Evolutionary conservation across 2,329 filamentous ascomycete genomes (phyloP), one percentile per base, ranked within the genome.

Genomic region (Alternaria alternata): DNA sequence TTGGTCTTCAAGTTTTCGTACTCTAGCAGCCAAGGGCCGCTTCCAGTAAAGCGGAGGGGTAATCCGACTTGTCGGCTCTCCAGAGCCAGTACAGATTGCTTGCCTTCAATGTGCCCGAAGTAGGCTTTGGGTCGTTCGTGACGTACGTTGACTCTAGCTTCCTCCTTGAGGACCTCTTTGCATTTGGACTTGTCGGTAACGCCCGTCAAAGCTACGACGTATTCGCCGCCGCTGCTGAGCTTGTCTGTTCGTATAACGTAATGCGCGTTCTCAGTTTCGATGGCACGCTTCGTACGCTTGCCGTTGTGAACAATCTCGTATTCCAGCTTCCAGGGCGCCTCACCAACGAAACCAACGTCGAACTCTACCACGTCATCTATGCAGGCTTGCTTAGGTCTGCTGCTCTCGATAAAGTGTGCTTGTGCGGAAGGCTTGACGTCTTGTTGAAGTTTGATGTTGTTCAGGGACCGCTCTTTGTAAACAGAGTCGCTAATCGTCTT

Each of bases 281-380:
- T 83, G 26, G 88, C 83, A 68, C 90, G 86, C 52, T 91, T 90
- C 64, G 87, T 89, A 54, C 94, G 88, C 79, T 91, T 96, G 56
- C 94, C 94, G 56, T 93, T 91, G 78, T 98, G 92, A 7, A 97
- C 87, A 41, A 97, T 83, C 78, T 98, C 95, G 81, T 96, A 99
- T 74, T 98, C 93, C 39, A 99, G 81, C 22, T 85, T 91, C 84
- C 94, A 98, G 0, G 96, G 95, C 18, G 89, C 85, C 70, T 98
- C 93, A 42, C 96, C 95, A 46, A 88, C 83, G 42, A 98, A 86
- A 52, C 85, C 80, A 39, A 97, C 88, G 57, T 92, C 88, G 28
- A 95, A 87, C 32, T 89, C 86, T 7, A 94, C 88, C 20, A 89
- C 85, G 57, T 96, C 90, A 61, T 95, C 93, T 56, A 98, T 90